These are phyloP conservation scores for Rhizophagus clarus DNA, from an alignment of 192 early-diverging fungal species.

Conservation along the genomic window DNA sequence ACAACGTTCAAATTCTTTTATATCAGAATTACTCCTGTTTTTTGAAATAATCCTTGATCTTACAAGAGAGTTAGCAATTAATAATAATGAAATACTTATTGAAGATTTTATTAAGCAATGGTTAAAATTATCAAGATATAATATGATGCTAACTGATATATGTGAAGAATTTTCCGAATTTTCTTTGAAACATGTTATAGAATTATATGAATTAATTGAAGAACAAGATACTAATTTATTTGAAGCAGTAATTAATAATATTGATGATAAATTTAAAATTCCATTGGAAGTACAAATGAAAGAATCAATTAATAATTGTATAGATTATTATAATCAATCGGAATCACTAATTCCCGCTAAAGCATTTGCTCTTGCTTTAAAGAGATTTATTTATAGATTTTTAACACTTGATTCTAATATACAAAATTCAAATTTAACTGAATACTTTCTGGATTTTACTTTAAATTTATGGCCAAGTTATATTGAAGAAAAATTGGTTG, in stretches of 20 bases:
- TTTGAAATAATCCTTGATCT: constrained; percentile 25
- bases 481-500: neutral
- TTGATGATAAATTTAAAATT: constrained; percentile 2
- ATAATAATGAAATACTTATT: neutral
- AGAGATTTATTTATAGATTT: constrained; percentile 26
- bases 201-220: constrained; percentile 30
- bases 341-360: constrained; percentile 5
- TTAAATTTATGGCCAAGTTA: neutral
- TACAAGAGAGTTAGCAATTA: constrained; percentile 16
- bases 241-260: neutral
- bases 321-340: neutral
- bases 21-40: constrained; percentile 2
- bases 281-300: neutral
- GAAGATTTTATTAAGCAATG: constrained; percentile 28
- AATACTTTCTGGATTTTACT: neutral
- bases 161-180: neutral
- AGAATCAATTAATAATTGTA: neutral
- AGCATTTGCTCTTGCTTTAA: constrained; percentile 24
- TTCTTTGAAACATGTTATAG: constrained; percentile 20
- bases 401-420: neutral
- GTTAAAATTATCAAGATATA: constrained; percentile 11
- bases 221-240: constrained; percentile 19
- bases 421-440: neutral
- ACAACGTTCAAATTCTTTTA: neutral
- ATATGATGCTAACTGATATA: no score